Evolutionary conservation across 148 eudicot species (phyloP).

Genomic region (Rhododendron ferrugineum): DNA sequence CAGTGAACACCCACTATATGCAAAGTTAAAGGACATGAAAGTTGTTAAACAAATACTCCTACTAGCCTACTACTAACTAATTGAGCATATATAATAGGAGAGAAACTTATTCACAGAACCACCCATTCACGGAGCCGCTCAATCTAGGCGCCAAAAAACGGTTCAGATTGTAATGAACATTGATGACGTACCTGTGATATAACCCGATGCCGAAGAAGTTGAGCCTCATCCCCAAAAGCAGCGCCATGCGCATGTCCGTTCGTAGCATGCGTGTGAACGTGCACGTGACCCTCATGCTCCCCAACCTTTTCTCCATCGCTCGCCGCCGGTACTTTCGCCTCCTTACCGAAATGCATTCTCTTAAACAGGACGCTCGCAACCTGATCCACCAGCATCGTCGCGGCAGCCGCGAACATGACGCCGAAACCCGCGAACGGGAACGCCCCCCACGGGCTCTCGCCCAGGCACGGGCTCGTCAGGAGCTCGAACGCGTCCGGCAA

Average conservation of each 20-base stretch:
- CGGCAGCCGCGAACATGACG: constrained; percentile 26
- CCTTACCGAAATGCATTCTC: constrained; percentile 17
- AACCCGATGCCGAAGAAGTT: constrained; percentile 26
- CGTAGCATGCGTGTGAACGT: constrained; percentile 16
- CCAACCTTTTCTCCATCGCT: background rate
- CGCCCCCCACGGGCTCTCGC: constrained; percentile 12
- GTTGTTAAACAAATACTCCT: too few relatives aligned
- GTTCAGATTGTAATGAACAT: too few relatives aligned
- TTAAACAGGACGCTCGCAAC: constrained; percentile 26
- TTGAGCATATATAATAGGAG: too few relatives aligned
- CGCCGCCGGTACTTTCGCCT: background rate
- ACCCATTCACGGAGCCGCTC: too few relatives aligned
- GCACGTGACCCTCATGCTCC: constrained; percentile 29
- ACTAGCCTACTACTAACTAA: too few relatives aligned
- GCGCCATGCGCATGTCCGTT: constrained; percentile 24
- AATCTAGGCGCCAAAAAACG: too few relatives aligned
- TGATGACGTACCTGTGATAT: constrained; percentile 51
- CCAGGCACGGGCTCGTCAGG: constrained; percentile 30
- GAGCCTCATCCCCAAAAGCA: constrained; percentile 3
- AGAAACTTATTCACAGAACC: too few relatives aligned
- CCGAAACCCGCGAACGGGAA: constrained; percentile 32
- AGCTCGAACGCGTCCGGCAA: constrained; percentile 30
- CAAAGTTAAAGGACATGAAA: background rate
- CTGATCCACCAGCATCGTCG: constrained; percentile 36
- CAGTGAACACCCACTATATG: too few relatives aligned